Percentiles rank a stretch among this genome's conserved stretches.
phyloP scores from a whole-genome alignment of 1,284 basidiomycete genomes.

The Puccinia sorghi region DNA sequence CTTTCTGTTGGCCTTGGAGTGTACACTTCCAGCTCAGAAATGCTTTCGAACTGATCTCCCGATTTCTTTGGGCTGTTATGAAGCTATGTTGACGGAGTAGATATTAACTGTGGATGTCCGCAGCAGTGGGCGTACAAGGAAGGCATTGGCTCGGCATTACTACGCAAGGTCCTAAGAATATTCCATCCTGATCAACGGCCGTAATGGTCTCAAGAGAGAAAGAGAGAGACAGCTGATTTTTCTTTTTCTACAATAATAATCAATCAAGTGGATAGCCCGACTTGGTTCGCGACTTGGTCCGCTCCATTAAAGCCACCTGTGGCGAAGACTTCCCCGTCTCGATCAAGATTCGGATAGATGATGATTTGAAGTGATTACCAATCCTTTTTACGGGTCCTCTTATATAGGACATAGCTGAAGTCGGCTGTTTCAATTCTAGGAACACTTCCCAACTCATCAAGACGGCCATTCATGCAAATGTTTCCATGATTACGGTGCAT shows the following conservation, averaged over 20 bases:
- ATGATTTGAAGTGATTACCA: constrained; percentile 60
- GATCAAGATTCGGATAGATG: constrained; percentile 66
- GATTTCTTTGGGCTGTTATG: not conserved
- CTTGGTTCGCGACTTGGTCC: constrained; percentile 64
- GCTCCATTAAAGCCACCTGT: constrained; percentile 62
- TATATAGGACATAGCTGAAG: too few relatives aligned
- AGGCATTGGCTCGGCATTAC: constrained; percentile 65
- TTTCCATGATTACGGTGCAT: constrained; percentile 64
- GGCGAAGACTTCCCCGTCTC: constrained; percentile 64
- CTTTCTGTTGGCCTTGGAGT: not conserved
- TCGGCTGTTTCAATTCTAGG: constrained; percentile 55
- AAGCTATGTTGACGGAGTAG: constrained; percentile 62
- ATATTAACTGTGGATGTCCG: constrained; percentile 66
- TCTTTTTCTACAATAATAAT: not conserved
- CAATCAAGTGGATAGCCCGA: constrained; percentile 59
- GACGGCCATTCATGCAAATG: constrained; percentile 61
- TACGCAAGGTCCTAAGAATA: constrained; percentile 59
- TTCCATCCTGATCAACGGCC: not conserved
- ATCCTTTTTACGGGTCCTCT: not conserved
- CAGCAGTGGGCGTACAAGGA: constrained; percentile 64
- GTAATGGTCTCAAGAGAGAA: not conserved
- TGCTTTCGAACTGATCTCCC: not conserved
- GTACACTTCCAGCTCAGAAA: not conserved
- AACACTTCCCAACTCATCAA: constrained; percentile 63
- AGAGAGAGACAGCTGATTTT: not conserved